Percentiles rank a stretch among this genome's conserved stretches.
These are phyloP conservation scores for Thielaviopsis musarum DNA, from an alignment of 2,329 filamentous ascomycete genomes.

Conservation along the genomic window DNA sequence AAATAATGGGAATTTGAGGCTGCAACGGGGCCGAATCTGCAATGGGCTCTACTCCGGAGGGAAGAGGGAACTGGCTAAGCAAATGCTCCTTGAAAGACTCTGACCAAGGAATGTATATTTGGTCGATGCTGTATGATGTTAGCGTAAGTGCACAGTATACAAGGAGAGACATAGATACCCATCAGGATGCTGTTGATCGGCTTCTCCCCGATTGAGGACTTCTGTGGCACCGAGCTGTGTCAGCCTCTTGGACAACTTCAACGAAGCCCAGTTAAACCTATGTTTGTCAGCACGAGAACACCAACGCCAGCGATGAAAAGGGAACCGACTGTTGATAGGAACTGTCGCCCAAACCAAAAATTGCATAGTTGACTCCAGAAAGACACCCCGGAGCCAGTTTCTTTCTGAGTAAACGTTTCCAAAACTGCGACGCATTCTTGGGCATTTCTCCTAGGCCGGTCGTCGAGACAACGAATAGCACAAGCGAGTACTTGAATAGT, in stretches of 20 bases:
- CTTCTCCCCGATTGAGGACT: constrained; percentile 66
- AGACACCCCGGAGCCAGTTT: constrained; percentile 59
- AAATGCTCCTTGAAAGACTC: constrained; percentile 49
- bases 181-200: constrained; percentile 84
- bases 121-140: constrained; percentile 48
- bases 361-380: constrained; percentile 52
- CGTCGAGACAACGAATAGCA: constrained; percentile 74
- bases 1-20: constrained; percentile 37
- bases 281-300: neutral
- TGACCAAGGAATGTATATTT: constrained; percentile 65
- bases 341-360: constrained; percentile 85
- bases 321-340: constrained; percentile 67
- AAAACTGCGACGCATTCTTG: constrained; percentile 64
- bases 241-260: constrained; percentile 73
- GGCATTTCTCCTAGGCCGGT: constrained; percentile 92
- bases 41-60: constrained; percentile 49
- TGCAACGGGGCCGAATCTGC: constrained; percentile 57
- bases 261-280: constrained; percentile 83
- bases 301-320: neutral
- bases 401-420: constrained; percentile 68
- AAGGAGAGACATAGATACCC: constrained; percentile 40
- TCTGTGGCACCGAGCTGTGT: constrained; percentile 66
- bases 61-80: constrained; percentile 50
- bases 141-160: neutral
- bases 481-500: constrained; percentile 35